Percentiles rank a stretch among this genome's conserved stretches.
Evolutionary conservation across 345 rosid genomes (phyloP).

Genomic region (Camelina sativa): DNA sequence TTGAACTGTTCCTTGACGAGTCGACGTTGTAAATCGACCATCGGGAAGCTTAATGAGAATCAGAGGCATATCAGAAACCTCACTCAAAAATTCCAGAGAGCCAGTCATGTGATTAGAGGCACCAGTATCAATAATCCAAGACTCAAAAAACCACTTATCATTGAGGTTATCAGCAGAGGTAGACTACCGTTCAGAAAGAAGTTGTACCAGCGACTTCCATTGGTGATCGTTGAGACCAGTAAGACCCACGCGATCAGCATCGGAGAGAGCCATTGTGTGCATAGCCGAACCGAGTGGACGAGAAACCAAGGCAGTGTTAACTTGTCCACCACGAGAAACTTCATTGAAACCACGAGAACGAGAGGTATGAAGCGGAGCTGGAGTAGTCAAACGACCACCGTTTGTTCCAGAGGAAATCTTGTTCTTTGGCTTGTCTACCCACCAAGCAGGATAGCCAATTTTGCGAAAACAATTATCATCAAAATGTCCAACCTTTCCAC

Average conservation of each 20-base stretch:
- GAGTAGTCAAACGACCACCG: too few relatives aligned
- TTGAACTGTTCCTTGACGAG: too few relatives aligned
- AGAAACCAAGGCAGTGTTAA: too few relatives aligned
- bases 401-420: too few relatives aligned
- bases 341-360: too few relatives aligned
- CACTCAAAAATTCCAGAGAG: not conserved
- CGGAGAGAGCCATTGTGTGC: not conserved
- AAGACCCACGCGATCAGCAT: not conserved
- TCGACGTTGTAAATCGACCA: not conserved
- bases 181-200: fast-evolving
- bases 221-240: not conserved
- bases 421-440: not conserved
- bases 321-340: too few relatives aligned
- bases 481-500: not conserved
- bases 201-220: not conserved
- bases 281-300: not conserved
- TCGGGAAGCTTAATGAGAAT: not conserved
- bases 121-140: not conserved
- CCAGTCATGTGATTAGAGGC: not conserved
- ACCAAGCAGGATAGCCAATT: not conserved
- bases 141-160: not conserved
- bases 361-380: too few relatives aligned
- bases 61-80: not conserved
- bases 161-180: fast-evolving
- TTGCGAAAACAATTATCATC: not conserved